These are phyloP conservation scores for Alopecurus myosuroides DNA, from an alignment of 176 grass and related monocot genomes.

Conservation along the genomic window DNA sequence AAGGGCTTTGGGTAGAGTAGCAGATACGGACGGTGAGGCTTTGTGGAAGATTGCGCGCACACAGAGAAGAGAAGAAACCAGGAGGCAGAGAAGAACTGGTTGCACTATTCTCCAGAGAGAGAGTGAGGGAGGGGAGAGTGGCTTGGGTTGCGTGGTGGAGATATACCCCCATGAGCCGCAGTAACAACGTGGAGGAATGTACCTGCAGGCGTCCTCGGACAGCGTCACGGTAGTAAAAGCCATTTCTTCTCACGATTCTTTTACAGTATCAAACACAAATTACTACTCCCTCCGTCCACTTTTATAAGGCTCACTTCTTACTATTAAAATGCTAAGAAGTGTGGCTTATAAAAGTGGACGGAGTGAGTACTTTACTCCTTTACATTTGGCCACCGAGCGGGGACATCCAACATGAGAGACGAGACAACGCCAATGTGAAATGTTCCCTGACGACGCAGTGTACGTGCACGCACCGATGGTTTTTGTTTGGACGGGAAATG, in stretches of 20 bases:
- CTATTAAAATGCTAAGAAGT: too few relatives aligned
- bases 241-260: neutral
- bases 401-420: neutral
- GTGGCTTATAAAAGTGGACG: too few relatives aligned
- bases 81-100: constrained; percentile 16
- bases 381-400: neutral
- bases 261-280: neutral
- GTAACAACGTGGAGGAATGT: constrained; percentile 11
- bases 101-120: neutral
- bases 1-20: neutral
- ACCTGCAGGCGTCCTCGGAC: neutral
- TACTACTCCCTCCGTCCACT: too few relatives aligned
- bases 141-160: constrained; percentile 1
- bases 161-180: neutral
- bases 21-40: neutral
- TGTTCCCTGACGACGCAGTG: neutral
- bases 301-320: too few relatives aligned
- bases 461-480: neutral
- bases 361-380: neutral
- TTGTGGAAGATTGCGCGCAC: neutral
- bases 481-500: neutral
- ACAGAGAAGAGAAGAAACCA: neutral
- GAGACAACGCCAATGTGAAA: neutral
- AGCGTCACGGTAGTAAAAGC: constrained; percentile 26
- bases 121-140: neutral